Percentiles rank a stretch among this genome's conserved stretches.
These are phyloP conservation scores for Gryganskiella cystojenkinii DNA, from an alignment of 192 early-diverging fungal genomes.

Conservation along the genomic window DNA sequence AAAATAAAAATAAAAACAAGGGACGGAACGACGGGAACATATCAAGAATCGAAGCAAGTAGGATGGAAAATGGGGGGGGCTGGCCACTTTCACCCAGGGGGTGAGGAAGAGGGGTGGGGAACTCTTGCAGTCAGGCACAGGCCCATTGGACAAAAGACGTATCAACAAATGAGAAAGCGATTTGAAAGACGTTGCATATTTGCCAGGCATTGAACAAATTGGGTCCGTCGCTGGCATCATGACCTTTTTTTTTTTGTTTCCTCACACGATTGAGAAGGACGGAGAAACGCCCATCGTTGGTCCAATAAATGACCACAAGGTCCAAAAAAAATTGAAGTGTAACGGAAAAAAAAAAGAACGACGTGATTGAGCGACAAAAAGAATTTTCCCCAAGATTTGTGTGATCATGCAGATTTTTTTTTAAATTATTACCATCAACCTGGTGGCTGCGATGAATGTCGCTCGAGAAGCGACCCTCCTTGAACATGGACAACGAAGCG, in stretches of 20 bases:
- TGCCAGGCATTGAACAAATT: too few species aligned
- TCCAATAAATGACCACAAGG: background rate
- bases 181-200: too few species aligned
- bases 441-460: conserved; percentile 64
- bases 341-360: conserved; percentile 16
- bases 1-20: too few species aligned
- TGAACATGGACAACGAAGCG: conserved; percentile 88
- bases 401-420: background rate
- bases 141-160: background rate
- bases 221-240: too few species aligned
- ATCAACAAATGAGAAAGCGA: background rate
- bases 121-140: background rate
- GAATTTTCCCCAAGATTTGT: background rate
- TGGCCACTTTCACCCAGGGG: too few species aligned
- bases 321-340: background rate
- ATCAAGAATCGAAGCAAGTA: too few species aligned
- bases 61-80: too few species aligned
- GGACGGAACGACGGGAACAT: too few species aligned
- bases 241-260: too few species aligned
- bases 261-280: background rate
- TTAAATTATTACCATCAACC: conserved; percentile 69
- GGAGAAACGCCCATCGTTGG: background rate
- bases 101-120: too few species aligned
- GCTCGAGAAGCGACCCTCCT: conserved; percentile 79
- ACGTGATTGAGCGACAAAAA: background rate